phyloP scores from a whole-genome alignment of 176 grass and related monocot species.

The Alloteropsis semialata region DNA sequence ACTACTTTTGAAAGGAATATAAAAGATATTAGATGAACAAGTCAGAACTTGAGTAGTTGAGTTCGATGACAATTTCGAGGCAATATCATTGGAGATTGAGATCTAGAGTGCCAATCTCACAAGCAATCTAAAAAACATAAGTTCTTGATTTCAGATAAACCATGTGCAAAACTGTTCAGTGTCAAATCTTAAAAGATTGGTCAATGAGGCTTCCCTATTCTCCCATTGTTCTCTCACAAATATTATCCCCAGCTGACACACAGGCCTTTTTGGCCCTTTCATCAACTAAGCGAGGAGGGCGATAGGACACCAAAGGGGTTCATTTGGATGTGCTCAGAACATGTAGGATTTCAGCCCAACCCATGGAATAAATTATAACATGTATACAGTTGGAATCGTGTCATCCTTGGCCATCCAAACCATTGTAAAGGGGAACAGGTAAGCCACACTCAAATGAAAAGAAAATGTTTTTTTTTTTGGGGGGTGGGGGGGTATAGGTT shows the following conservation, averaged over 20 bases:
- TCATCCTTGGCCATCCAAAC: slow-evolving; percentile 9
- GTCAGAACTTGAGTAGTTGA: neutral
- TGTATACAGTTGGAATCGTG: neutral
- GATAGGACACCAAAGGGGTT: neutral
- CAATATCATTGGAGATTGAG: neutral
- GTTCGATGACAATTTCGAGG: neutral
- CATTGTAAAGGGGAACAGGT: neutral
- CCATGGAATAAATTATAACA: neutral
- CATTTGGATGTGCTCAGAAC: neutral
- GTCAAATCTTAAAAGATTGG: slow-evolving; percentile 1
- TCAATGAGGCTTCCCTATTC: slow-evolving; percentile 9
- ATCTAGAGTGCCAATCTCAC: neutral
- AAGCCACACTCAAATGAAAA: neutral
- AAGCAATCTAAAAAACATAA: slow-evolving; percentile 4
- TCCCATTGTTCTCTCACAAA: neutral
- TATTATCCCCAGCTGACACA: neutral
- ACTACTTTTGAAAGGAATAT: neutral
- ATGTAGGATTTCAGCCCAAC: neutral
- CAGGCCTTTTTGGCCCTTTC: neutral
- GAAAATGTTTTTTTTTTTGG: no score
- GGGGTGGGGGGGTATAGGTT: neutral
- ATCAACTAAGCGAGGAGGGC: neutral
- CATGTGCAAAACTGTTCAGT: neutral
- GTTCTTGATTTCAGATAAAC: neutral
- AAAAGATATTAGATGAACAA: neutral